These are phyloP conservation scores for Ceratobasidium sp. DNA, from an alignment of 1,284 basidiomycete species.

Conservation along the genomic window DNA sequence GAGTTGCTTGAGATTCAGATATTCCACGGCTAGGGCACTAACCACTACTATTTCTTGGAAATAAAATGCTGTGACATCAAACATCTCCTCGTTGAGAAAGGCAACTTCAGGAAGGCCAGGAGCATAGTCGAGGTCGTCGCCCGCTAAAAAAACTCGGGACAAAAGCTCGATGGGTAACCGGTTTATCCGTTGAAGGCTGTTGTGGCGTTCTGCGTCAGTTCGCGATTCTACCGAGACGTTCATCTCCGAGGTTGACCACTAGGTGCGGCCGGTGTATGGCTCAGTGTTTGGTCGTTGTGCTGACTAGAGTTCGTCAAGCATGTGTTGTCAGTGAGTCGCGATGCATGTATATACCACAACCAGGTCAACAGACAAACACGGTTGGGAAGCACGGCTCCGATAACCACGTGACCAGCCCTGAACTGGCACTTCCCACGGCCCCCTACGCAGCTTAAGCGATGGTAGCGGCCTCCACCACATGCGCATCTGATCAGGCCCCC, in stretches of 20 bases:
- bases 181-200: background rate
- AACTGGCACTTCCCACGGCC: background rate
- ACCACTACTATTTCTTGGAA: constrained; percentile 17
- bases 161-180: constrained; percentile 12
- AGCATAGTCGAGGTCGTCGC: background rate
- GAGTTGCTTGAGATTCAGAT: no score
- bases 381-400: background rate
- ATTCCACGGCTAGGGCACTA: background rate
- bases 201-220: background rate
- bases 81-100: background rate
- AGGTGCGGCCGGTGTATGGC: no score
- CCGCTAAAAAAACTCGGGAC: constrained; percentile 3
- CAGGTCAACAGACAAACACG: no score
- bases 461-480: background rate
- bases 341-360: no score
- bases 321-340: no score
- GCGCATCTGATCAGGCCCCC: background rate
- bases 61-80: background rate
- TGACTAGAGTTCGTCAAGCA: no score
- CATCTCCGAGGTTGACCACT: background rate
- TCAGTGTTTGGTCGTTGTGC: no score
- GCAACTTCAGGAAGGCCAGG: background rate
- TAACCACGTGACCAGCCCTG: background rate
- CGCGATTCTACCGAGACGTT: background rate
- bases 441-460: background rate